A percentile compares a stretch with the other conserved stretches of the same genome.
Evolutionary conservation across 768 basidiomycete genomes (phyloP).

Genomic region (Kwoniella newhampshirensis): DNA sequence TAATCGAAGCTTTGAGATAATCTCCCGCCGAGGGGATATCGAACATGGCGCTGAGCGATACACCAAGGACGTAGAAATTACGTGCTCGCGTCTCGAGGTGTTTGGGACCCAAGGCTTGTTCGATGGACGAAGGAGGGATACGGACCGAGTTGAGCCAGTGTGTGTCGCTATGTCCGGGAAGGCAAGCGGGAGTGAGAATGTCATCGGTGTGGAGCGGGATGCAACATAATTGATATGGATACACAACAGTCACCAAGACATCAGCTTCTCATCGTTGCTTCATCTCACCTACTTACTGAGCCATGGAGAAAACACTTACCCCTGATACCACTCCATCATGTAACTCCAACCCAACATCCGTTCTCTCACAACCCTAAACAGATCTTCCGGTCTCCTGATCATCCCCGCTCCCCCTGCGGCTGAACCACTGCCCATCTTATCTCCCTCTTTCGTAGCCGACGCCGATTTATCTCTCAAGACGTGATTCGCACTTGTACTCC

Average conservation of each 20-base stretch:
- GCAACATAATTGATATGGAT: too few species aligned
- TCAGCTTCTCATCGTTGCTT: too few species aligned
- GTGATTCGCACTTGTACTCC: slow-evolving; percentile 18
- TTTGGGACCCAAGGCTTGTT: slow-evolving; percentile 33
- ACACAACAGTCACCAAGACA: too few species aligned
- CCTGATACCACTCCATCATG: slow-evolving; percentile 48
- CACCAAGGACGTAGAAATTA: slow-evolving; percentile 45
- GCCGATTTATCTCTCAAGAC: slow-evolving; percentile 6
- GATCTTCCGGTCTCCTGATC: slow-evolving; percentile 37
- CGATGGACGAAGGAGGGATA: slow-evolving; percentile 34
- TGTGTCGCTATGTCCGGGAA: slow-evolving; percentile 35
- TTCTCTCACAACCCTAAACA: slow-evolving; percentile 38
- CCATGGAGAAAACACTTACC: too few species aligned
- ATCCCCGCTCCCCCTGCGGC: slow-evolving; percentile 1
- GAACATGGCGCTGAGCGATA: slow-evolving; percentile 38
- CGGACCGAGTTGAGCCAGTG: slow-evolving; percentile 51
- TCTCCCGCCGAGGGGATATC: slow-evolving; percentile 36
- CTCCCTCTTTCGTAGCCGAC: too few species aligned
- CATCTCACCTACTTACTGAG: too few species aligned
- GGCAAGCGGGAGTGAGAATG: background rate
- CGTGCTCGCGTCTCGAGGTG: slow-evolving; percentile 32
- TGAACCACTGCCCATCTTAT: too few species aligned
- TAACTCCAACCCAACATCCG: slow-evolving; percentile 44
- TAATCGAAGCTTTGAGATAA: slow-evolving; percentile 24
- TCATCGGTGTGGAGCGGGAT: background rate